A percentile compares a stretch with the other conserved stretches of the same genome.
Conservation (phyloP, 768 basidiomycete genomes). For the Podaxis pistillaris region DNA sequence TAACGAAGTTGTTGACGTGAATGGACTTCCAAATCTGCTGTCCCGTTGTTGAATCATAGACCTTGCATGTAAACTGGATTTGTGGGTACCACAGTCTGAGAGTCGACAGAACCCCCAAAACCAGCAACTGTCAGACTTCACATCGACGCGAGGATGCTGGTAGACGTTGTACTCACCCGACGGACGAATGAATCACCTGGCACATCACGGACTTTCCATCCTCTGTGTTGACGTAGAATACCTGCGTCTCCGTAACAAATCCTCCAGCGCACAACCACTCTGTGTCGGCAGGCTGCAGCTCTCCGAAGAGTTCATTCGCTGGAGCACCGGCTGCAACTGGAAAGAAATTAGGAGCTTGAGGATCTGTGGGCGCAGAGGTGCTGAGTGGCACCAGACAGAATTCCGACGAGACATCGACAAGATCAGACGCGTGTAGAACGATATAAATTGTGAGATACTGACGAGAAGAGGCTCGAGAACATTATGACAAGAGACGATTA, state of each 20-base stretch:
- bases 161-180: conserved; percentile 64
- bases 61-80: conserved; percentile 91
- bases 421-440: not conserved
- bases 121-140: conserved; percentile 15
- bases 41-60: conserved; percentile 75
- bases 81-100: conserved; percentile 89
- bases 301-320: conserved; percentile 65
- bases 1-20: conserved; percentile 78
- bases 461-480: conserved; percentile 12
- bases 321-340: conserved; percentile 67
- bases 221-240: conserved; percentile 77
- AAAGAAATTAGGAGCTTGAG: conserved; percentile 76
- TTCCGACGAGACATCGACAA: conserved; percentile 1
- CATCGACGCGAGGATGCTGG: not conserved
- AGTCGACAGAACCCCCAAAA: not conserved
- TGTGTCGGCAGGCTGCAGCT: conserved; percentile 70
- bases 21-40: conserved; percentile 82
- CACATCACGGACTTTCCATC: conserved; percentile 80
- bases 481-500: conserved; percentile 1
- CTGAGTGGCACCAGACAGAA: conserved; percentile 26
- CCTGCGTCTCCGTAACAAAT: conserved; percentile 89
- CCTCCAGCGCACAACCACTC: conserved; percentile 84
- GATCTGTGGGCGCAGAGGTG: conserved; percentile 56
- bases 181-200: conserved; percentile 85
- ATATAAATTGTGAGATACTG: conserved; percentile 13